Evolutionary conservation across 2,329 filamentous ascomycete genomes (phyloP).

Genomic region (Ramichloridium luteum): DNA sequence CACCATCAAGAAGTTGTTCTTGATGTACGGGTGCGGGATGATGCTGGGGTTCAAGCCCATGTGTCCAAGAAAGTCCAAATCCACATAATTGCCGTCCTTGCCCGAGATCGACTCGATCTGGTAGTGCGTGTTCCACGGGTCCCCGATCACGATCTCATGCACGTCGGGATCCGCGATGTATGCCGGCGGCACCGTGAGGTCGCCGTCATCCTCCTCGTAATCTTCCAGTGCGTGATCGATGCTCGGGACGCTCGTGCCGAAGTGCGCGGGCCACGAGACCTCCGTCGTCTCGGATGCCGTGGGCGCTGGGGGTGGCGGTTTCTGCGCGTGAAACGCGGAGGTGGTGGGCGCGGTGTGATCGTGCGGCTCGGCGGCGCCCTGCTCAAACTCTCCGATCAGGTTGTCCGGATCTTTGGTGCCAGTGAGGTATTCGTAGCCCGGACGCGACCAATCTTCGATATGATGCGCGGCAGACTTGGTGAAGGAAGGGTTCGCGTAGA

Average conservation of each 20-base stretch:
- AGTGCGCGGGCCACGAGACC: too few species aligned
- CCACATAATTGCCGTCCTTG: background rate
- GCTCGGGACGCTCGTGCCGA: background rate
- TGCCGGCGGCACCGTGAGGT: background rate
- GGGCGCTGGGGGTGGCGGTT: too few species aligned
- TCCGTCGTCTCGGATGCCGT: too few species aligned
- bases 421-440: too few species aligned
- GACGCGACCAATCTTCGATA: too few species aligned
- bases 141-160: background rate
- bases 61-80: background rate
- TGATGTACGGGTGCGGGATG: background rate
- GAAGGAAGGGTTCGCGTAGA: background rate
- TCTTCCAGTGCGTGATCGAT: background rate
- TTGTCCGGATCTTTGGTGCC: too few species aligned
- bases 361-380: too few species aligned
- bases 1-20: background rate
- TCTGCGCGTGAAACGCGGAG: too few species aligned
- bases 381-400: too few species aligned
- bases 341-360: too few species aligned
- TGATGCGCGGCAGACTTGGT: background rate
- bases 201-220: slow-evolving; percentile 1
- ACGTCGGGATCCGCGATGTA: background rate
- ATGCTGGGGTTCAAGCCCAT: slow-evolving; percentile 1
- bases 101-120: background rate
- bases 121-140: background rate